Percentiles rank a stretch among this genome's conserved stretches.
phyloP scores from a whole-genome alignment of 495 filamentous ascomycete genomes.

The Penicillium subrubescens region DNA sequence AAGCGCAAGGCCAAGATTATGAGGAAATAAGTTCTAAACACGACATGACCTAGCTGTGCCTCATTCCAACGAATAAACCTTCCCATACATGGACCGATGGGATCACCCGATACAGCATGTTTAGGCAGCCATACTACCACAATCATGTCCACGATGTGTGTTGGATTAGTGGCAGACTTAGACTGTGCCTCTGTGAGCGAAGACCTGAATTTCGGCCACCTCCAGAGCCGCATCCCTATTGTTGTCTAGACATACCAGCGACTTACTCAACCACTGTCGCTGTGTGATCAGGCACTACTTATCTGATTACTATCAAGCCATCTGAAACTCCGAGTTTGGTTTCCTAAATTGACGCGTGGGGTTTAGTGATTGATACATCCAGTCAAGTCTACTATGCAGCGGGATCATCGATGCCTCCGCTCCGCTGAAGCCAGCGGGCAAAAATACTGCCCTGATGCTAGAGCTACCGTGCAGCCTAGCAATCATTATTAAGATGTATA shows the following conservation, averaged over 20 bases:
- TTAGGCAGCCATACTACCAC: neutral
- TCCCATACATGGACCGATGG: neutral
- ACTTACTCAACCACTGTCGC: neutral
- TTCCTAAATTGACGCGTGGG: neutral
- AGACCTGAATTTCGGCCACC: neutral
- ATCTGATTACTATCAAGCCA: neutral
- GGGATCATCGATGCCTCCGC: neutral
- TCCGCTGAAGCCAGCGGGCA: neutral
- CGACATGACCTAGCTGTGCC: neutral
- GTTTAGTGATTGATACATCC: neutral
- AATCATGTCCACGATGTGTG: neutral
- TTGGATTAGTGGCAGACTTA: neutral
- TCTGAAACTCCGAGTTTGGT: neutral
- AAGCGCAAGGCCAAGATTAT: slow-evolving; percentile 84
- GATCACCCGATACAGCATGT: neutral
- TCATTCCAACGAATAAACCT: neutral
- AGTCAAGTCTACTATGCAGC: neutral
- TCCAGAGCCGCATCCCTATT: neutral
- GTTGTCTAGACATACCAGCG: neutral
- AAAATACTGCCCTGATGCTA: neutral
- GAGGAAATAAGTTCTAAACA: slow-evolving; percentile 32
- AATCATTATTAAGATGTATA: neutral
- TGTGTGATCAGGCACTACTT: too few relatives aligned
- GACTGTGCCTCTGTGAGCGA: neutral
- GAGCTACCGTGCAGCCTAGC: neutral